phyloP scores from a whole-genome alignment of 805 yeast genomes.

The Maudiozyma bulderi region DNA sequence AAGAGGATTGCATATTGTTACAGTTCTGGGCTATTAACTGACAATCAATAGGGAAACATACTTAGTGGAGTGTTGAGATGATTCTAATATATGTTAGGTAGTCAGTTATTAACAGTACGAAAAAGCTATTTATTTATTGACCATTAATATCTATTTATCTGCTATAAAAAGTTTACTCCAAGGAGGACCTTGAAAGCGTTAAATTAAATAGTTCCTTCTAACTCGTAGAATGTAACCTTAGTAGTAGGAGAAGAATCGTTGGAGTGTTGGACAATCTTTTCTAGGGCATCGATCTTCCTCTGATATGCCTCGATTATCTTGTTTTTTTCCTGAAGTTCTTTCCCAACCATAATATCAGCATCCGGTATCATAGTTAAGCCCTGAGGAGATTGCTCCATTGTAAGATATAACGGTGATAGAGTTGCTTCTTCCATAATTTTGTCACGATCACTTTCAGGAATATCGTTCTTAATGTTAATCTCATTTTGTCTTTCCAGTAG shows the following conservation, averaged over 20 bases:
- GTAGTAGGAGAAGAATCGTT: conserved; percentile 6
- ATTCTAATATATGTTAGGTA: too few species aligned
- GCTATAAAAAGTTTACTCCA: too few species aligned
- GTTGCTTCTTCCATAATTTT: background rate
- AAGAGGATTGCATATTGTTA: too few species aligned
- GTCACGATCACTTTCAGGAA: background rate
- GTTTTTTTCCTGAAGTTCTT: conserved; percentile 17
- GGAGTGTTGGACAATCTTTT: conserved; percentile 8
- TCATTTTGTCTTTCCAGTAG: conserved; percentile 35
- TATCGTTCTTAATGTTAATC: background rate
- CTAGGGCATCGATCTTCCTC: conserved; percentile 13
- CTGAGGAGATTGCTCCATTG: background rate
- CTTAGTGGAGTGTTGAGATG: too few species aligned
- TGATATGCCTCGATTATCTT: conserved; percentile 19
- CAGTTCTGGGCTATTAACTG: too few species aligned
- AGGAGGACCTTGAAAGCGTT: background rate
- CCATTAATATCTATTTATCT: too few species aligned
- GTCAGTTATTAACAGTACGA: too few species aligned
- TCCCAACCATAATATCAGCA: background rate
- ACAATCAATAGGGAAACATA: too few species aligned
- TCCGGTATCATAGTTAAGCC: background rate
- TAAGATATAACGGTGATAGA: background rate
- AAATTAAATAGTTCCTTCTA: background rate
- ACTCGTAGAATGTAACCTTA: background rate
- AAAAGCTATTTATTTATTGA: too few species aligned